Conservation (phyloP, 805 yeast genomes). For the Zygoascus ofunaensis region DNA sequence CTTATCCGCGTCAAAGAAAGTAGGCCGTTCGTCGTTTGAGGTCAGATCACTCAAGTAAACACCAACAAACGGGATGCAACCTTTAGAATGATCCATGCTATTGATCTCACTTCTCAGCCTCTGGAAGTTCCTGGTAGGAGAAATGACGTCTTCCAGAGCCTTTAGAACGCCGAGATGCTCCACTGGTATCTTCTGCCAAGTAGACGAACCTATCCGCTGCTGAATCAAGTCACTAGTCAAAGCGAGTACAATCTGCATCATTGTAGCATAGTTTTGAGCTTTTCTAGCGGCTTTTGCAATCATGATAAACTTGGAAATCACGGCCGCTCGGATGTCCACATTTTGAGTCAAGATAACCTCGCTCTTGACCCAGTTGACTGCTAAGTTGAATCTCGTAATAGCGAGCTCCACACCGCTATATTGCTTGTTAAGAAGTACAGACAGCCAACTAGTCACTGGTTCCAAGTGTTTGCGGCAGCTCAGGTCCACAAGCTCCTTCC, state of each 20-base stretch:
- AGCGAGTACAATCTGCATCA: conserved; percentile 81
- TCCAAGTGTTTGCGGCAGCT: conserved; percentile 59
- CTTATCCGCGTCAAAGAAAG: conserved; percentile 30
- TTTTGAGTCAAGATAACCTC: conserved; percentile 67
- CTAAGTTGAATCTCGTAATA: conserved; percentile 75
- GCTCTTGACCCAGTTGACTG: conserved; percentile 86
- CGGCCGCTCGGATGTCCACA: conserved; percentile 49
- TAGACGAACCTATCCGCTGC: conserved; percentile 39
- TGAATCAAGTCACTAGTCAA: conserved; percentile 57
- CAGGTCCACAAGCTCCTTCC: conserved; percentile 79
- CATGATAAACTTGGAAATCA: conserved; percentile 81
- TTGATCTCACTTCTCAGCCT: conserved; percentile 56
- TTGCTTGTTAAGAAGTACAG: conserved; percentile 48
- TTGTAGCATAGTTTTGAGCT: conserved; percentile 74
- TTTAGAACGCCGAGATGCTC: conserved; percentile 63
- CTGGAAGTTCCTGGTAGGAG: conserved; percentile 66
- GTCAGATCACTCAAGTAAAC: conserved; percentile 75
- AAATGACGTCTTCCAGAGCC: conserved; percentile 58
- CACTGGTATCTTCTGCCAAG: conserved; percentile 67
- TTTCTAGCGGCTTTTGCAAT: conserved; percentile 65
- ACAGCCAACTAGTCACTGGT: conserved; percentile 78
- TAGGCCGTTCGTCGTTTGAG: conserved; percentile 58
- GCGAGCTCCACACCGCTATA: conserved; percentile 73
- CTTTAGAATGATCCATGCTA: conserved; percentile 51
- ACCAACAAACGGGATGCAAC: conserved; percentile 87